These are phyloP conservation scores for Globisporangium irregulare DNA, from an alignment of 352 stramenopile species.

Conservation along the genomic window DNA sequence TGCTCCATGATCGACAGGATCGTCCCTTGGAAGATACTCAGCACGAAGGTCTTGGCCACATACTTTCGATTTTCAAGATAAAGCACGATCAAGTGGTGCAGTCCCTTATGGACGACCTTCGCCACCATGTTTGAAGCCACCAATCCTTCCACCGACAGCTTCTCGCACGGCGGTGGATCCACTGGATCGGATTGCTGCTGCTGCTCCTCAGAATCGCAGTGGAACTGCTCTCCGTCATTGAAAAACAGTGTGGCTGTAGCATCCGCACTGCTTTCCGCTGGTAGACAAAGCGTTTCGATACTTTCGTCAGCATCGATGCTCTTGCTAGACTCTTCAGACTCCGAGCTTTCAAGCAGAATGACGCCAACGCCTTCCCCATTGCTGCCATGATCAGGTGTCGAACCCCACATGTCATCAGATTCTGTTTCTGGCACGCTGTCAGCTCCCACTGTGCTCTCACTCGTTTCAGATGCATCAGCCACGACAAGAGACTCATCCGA, in stretches of 20 bases:
- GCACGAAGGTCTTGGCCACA: constrained; percentile 13
- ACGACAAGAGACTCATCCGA: neutral
- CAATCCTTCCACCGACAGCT: neutral
- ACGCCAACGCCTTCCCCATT: neutral
- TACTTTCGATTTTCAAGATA: constrained; percentile 13
- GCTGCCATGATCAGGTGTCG: neutral
- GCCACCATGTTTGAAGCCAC: constrained; percentile 10
- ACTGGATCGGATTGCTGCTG: neutral
- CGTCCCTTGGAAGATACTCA: neutral
- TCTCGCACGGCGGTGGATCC: neutral
- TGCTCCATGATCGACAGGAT: neutral
- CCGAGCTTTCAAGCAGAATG: neutral
- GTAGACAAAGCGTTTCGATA: neutral
- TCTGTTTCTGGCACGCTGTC: neutral
- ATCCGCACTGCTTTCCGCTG: neutral
- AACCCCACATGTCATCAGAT: neutral
- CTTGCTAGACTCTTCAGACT: neutral
- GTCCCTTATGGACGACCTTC: constrained; percentile 2
- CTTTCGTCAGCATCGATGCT: neutral
- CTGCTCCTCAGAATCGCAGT: neutral
- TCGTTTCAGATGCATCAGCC: neutral
- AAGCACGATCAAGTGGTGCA: constrained; percentile 17
- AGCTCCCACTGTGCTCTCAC: neutral
- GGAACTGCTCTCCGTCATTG: constrained; percentile 4
- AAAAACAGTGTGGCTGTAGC: neutral